Evolutionary conservation across 23 red algal species (phyloP), one percentile per base, ranked within the genome.

Genomic region (Gracilaria domingensis): DNA sequence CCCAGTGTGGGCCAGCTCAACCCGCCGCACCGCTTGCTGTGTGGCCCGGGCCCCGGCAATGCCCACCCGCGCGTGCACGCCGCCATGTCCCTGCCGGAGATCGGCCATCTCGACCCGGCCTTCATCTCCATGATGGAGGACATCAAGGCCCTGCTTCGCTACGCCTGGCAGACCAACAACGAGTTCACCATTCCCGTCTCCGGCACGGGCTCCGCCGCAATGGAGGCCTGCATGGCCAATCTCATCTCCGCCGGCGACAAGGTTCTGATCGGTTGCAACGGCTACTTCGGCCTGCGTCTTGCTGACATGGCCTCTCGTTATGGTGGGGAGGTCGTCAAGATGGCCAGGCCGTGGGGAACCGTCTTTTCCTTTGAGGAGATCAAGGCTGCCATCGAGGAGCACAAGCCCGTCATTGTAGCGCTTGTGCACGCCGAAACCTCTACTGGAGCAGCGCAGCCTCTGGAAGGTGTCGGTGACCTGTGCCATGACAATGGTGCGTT

Each of bases 111-210:
- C 48, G 92, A 95, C 32, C 78, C 92, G 66, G 82, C 82, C 48
- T 95, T 95, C 55, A 75, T 95, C 18, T 56, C 60, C 35, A 88
- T 95, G 70, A 95, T 95, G 92, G 92, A 95, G 72, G 92, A 95
- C 85, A 88, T 95, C 42, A 95, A 95, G 92, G 21, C 34, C 39
- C 64, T 95, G 51, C 92, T 95, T 39, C 92, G 92, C 85, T 95
- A 95, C 83, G 35, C 71, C 40, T 95, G 92, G 93, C 93, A 95
- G 88, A 95, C 93, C 39, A 95, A 95, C 33, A 95, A 95, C 82
- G 75, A 82, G 0, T 95, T 95, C 62, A 95, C 93, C 69, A 83
- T 95, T 44, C 93, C 93, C 49, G 93, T 95, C 18, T 95, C 93
- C 34, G 93, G 93, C 50, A 95, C 93, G 24, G 93, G 93, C 12